These are phyloP conservation scores for Cyberlindnera mycetangii DNA, from an alignment of 805 yeast species.

Conservation along the genomic window DNA sequence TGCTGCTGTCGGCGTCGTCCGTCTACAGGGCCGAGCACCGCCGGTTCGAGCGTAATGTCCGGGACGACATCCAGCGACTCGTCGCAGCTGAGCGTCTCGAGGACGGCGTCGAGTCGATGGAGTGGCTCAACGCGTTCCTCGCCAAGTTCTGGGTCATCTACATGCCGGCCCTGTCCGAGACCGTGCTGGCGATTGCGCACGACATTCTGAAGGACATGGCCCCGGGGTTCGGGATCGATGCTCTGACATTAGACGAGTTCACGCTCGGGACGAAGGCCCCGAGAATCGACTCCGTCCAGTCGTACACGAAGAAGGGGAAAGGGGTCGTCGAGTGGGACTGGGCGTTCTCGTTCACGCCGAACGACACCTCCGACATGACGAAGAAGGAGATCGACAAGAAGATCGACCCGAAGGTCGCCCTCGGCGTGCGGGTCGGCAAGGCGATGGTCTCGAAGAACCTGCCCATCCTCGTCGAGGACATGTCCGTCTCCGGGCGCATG, in stretches of 20 bases:
- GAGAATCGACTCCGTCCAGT: constrained; percentile 63
- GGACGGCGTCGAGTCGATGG: constrained; percentile 66
- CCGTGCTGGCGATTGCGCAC: constrained; percentile 69
- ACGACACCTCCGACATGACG: constrained; percentile 82
- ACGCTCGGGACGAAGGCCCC: constrained; percentile 83
- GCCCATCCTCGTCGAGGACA: constrained; percentile 79
- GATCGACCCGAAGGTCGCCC: constrained; percentile 75
- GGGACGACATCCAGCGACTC: constrained; percentile 73
- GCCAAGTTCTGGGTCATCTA: constrained; percentile 85
- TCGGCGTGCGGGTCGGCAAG: constrained; percentile 79
- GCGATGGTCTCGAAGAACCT: constrained; percentile 72
- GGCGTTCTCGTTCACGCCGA: constrained; percentile 78
- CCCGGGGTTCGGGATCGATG: constrained; percentile 82
- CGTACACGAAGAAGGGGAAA: constrained; percentile 66
- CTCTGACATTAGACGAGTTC: constrained; percentile 68
- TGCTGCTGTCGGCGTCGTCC: constrained; percentile 58
- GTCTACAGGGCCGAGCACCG: constrained; percentile 72
- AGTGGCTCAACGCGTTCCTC: constrained; percentile 75
- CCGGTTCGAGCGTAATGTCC: constrained; percentile 67
- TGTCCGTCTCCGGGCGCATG: constrained; percentile 72
- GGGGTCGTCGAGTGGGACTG: constrained; percentile 79
- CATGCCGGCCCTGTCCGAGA: constrained; percentile 81
- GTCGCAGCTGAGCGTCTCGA: constrained; percentile 63
- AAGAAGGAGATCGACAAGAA: constrained; percentile 66
- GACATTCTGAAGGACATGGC: constrained; percentile 65